Percentiles rank a stretch among this genome's conserved stretches.
Conservation (phyloP, 768 basidiomycete species). For the Hemileccinum impolitum region DNA sequence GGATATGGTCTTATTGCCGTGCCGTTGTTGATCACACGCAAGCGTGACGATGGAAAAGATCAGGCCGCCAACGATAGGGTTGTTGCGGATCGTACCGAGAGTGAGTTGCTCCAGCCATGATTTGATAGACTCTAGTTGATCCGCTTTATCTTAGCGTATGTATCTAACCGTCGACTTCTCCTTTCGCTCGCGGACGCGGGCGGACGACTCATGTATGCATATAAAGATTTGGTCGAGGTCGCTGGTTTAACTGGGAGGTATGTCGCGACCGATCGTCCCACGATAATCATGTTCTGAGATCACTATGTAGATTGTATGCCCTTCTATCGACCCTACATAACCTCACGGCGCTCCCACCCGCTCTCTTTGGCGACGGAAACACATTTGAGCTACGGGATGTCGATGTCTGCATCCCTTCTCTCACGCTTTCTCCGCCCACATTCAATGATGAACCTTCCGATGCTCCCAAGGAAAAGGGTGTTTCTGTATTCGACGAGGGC, state of each 20-base stretch:
- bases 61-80: conserved; percentile 26
- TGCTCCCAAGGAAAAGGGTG: conserved; percentile 1
- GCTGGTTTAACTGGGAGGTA: conserved; percentile 78
- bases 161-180: conserved; percentile 87
- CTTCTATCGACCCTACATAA: conserved; percentile 83
- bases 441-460: neutral
- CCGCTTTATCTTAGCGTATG: conserved; percentile 55
- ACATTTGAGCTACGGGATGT: conserved; percentile 65
- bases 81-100: conserved; percentile 50
- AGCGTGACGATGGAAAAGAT: conserved; percentile 12
- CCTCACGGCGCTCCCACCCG: conserved; percentile 49
- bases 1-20: conserved; percentile 92
- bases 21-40: conserved; percentile 73
- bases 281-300: neutral
- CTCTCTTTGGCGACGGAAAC: conserved; percentile 32
- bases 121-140: neutral
- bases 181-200: conserved; percentile 96
- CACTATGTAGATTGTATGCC: conserved; percentile 64
- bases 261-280: neutral
- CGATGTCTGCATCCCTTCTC: conserved; percentile 61
- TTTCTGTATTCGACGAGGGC: conserved; percentile 13
- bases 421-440: neutral
- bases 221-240: conserved; percentile 93
- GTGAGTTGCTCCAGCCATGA: conserved; percentile 24
- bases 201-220: conserved; percentile 93